Evolutionary conservation across 179 eudicot species (phyloP), one percentile per base, ranked within the genome.

Genomic region (Silene coronaria): DNA sequence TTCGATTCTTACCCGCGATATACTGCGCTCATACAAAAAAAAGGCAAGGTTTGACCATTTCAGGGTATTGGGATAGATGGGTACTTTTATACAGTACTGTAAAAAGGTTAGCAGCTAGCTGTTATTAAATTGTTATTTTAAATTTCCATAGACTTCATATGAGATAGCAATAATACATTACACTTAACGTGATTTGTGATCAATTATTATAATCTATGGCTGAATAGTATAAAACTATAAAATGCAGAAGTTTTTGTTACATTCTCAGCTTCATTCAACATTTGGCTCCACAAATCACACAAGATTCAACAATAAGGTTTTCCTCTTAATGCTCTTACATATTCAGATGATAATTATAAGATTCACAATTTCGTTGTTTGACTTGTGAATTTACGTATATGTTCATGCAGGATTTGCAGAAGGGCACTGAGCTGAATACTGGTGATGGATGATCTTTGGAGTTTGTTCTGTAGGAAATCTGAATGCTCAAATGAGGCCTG

Each of bases 271-370:
- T 48, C 55, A 48, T 48, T 48, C 17, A 11, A 17, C 34, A 26
- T 61, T 11, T 71, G 94, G 91, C 46, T 90, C 89, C 22, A 61
- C 13, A 23, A 14, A 23, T 24, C 66, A 27, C 46, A 16, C 10
- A 5, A 32, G 21, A 17, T 65, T 65, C 45, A 65, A 46, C 22
- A 32, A 23, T 16, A 62, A 65, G 70, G 70, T 65, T 65, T 16
- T 30, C n/a, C 70, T 32, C 45, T 16, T 28, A 22, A 30, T 65
- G 45, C 0, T n/a, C 2, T 30, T 51, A 51, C 57, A 12, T 13
- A 2, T 51, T 51, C 16, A 51, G 57, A 51, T 14, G 19, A 51
- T 48, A 48, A 6, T 46, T 46, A 6, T 46, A 13, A 16, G 12
- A 46, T 48, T 3, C 1, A 10, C n/a, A 1, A 48, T 48, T 17